phyloP scores from a whole-genome alignment of 2,329 filamentous ascomycete genomes.

The Penicillium sp. region DNA sequence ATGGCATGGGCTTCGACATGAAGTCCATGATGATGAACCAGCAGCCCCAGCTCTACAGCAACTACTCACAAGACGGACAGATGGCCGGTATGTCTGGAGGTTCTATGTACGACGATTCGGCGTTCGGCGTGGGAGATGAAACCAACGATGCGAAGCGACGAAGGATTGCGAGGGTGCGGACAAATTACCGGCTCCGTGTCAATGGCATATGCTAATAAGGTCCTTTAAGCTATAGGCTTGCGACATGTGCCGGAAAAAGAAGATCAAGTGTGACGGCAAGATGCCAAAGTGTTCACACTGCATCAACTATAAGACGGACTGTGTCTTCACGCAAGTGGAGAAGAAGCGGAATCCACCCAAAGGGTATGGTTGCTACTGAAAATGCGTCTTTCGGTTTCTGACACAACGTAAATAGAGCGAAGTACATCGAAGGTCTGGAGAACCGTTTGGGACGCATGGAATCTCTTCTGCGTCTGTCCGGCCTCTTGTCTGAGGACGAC shows the following conservation, averaged over 20 bases:
- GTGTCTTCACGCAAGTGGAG: slow-evolving; percentile 95
- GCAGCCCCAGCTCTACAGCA: slow-evolving; percentile 67
- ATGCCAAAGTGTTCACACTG: slow-evolving; percentile 93
- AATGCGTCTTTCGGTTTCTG: slow-evolving; percentile 6
- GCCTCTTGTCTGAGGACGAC: slow-evolving; percentile 81
- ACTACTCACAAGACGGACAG: slow-evolving; percentile 59
- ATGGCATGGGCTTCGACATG: slow-evolving; percentile 44
- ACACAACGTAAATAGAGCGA: slow-evolving; percentile 60
- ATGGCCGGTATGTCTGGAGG: slow-evolving; percentile 51
- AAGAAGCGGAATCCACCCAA: slow-evolving; percentile 98
- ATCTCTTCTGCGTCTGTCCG: slow-evolving; percentile 79
- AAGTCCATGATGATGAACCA: slow-evolving; percentile 57
- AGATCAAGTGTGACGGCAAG: slow-evolving; percentile 97
- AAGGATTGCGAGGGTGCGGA: slow-evolving; percentile 77
- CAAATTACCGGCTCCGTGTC: not conserved
- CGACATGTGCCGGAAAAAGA: slow-evolving; percentile 91
- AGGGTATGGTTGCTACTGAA: slow-evolving; percentile 60
- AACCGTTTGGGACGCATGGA: slow-evolving; percentile 96
- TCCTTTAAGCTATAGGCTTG: slow-evolving; percentile 61
- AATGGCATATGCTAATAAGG: slow-evolving; percentile 3
- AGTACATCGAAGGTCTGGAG: slow-evolving; percentile 96
- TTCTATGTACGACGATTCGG: slow-evolving; percentile 46
- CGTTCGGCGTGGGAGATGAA: slow-evolving; percentile 47
- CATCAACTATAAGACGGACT: slow-evolving; percentile 96
- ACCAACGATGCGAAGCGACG: slow-evolving; percentile 81